Percentiles rank a stretch among this genome's conserved stretches.
Conservation (phyloP, 106 monocot genomes). For the Acanthochlamys bracteata region DNA sequence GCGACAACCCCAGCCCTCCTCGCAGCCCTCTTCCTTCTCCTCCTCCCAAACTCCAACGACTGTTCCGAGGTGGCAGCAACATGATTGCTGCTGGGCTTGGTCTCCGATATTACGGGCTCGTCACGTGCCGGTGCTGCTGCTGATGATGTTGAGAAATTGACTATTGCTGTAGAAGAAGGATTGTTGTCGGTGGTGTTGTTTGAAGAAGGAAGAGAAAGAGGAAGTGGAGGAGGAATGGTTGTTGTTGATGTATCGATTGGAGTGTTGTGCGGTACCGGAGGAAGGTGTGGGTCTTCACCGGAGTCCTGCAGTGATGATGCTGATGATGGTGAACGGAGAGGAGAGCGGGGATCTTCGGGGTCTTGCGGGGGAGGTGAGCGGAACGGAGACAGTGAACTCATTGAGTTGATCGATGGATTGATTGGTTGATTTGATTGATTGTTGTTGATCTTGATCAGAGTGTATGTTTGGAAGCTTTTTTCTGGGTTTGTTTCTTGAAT, state of each 20-base stretch:
- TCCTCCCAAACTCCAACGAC: conserved; percentile 3
- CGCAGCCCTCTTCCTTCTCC: conserved; percentile 3
- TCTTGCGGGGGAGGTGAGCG: background rate
- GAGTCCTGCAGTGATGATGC: too few species aligned
- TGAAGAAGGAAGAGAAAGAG: too few species aligned
- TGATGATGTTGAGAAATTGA: background rate
- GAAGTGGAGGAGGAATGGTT: too few species aligned
- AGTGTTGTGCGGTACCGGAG: background rate
- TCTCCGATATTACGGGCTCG: background rate
- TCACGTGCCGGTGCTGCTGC: too few species aligned
- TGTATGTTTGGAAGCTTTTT: too few species aligned
- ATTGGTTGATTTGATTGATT: too few species aligned
- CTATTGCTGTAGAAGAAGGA: background rate
- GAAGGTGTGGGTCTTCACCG: background rate
- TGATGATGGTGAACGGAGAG: too few species aligned
- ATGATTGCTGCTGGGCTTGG: background rate
- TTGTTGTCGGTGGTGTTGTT: too few species aligned
- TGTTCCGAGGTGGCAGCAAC: background rate
- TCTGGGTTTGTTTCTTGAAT: too few species aligned
- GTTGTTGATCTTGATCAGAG: too few species aligned
- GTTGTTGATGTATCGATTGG: background rate
- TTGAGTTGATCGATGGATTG: too few species aligned
- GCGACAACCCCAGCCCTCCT: conserved; percentile 17
- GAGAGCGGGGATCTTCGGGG: conserved; percentile 4
- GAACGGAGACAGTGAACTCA: too few species aligned